phyloP scores from a whole-genome alignment of 31 red algal genomes.

The Endocladia muricata region DNA sequence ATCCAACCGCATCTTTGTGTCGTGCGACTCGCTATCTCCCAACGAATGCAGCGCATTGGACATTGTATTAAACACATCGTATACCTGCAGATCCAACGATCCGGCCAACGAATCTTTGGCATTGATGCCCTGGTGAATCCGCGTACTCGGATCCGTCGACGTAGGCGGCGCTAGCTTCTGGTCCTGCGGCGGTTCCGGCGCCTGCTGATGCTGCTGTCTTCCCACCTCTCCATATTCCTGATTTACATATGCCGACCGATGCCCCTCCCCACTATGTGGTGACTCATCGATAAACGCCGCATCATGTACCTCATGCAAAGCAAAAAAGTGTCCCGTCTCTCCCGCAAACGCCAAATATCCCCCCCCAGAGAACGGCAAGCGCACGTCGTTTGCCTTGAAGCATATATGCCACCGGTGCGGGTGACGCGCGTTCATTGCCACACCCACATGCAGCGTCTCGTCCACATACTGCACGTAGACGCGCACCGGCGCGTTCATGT shows the following conservation, averaged over 20 bases:
- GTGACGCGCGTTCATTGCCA: conserved; percentile 53
- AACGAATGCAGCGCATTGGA: conserved; percentile 25
- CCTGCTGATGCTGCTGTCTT: not conserved
- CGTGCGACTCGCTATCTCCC: conserved; percentile 34
- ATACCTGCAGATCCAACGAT: conserved; percentile 54
- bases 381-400: conserved; percentile 62
- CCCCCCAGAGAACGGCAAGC: conserved; percentile 37
- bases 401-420: conserved; percentile 70
- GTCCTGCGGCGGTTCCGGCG: not conserved
- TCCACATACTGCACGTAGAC: conserved; percentile 67
- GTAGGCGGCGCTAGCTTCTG: conserved; percentile 2
- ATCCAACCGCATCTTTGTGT: conserved; percentile 45
- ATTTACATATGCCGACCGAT: conserved; percentile 31
- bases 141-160: conserved; percentile 13
- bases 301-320: conserved; percentile 70
- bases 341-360: conserved; percentile 66
- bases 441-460: conserved; percentile 53
- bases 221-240: conserved; percentile 30
- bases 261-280: conserved; percentile 18
- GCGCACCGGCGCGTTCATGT: conserved; percentile 66
- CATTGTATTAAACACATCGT: conserved; percentile 59
- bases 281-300: conserved; percentile 60
- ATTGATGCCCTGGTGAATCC: conserved; percentile 19
- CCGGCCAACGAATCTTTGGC: conserved; percentile 33
- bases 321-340: conserved; percentile 85